Percentiles rank a stretch among this genome's conserved stretches.
Evolutionary conservation across 1,284 basidiomycete species (phyloP).

Genomic region (Meripilus lineatus): DNA sequence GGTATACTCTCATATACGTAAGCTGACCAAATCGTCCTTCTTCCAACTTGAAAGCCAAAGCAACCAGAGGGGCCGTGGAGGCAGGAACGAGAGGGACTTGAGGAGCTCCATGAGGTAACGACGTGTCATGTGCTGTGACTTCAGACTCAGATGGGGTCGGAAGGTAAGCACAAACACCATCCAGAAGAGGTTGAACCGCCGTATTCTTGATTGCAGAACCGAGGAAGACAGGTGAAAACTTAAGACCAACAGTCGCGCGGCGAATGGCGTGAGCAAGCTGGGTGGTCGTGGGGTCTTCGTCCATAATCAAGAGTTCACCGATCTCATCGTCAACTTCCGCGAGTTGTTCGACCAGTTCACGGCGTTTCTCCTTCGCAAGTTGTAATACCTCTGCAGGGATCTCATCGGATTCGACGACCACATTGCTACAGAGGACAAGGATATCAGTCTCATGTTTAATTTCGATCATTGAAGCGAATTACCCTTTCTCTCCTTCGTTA

Average conservation of each 20-base stretch:
- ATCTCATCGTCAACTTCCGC: slow-evolving; percentile 96
- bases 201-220: slow-evolving; percentile 99
- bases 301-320: slow-evolving; percentile 88
- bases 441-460: too few species aligned
- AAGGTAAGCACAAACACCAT: slow-evolving; percentile 95
- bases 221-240: slow-evolving; percentile 95
- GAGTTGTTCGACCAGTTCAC: slow-evolving; percentile 91
- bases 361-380: slow-evolving; percentile 78
- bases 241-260: slow-evolving; percentile 82
- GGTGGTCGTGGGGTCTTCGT: slow-evolving; percentile 66
- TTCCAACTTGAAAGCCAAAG: slow-evolving; percentile 97
- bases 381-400: slow-evolving; percentile 77
- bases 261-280: slow-evolving; percentile 87
- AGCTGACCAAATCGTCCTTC: slow-evolving; percentile 97
- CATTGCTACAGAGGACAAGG: slow-evolving; percentile 57
- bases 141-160: slow-evolving; percentile 84
- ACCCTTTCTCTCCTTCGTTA: slow-evolving; percentile 96
- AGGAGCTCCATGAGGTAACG: slow-evolving; percentile 60
- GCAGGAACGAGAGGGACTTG: slow-evolving; percentile 78
- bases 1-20: slow-evolving; percentile 99
- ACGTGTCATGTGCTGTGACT: slow-evolving; percentile 82
- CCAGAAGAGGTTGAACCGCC: slow-evolving; percentile 90
- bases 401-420: slow-evolving; percentile 83
- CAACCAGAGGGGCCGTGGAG: slow-evolving; percentile 84
- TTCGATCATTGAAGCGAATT: too few species aligned